phyloP scores from a whole-genome alignment of 495 filamentous ascomycete species.

The Staphylotrichum tortipilum region DNA sequence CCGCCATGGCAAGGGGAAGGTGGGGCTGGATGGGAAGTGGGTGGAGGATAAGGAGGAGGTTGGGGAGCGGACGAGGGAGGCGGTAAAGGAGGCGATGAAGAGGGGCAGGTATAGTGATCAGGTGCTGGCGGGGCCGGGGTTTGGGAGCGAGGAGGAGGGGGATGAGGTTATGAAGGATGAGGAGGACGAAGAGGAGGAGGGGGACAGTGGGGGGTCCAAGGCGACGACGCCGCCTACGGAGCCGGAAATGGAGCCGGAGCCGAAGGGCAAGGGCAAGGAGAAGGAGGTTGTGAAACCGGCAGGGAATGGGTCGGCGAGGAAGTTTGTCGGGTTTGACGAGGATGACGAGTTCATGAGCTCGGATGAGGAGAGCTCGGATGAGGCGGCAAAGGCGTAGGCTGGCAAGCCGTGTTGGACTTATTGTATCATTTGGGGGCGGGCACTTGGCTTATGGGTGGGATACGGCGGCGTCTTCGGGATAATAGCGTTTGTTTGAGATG shows the following conservation, averaged over 20 bases:
- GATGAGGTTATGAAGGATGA: conserved; percentile 31
- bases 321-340: conserved; percentile 80
- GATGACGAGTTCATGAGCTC: conserved; percentile 85
- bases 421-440: not conserved
- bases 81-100: conserved; percentile 69
- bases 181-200: conserved; percentile 26
- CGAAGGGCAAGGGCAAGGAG: conserved; percentile 6
- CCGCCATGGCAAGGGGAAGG: conserved; percentile 56
- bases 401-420: not conserved
- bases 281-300: too few species aligned
- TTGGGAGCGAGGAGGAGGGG: conserved; percentile 25
- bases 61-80: conserved; percentile 73
- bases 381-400: conserved; percentile 12
- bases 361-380: conserved; percentile 50
- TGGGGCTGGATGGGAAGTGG: conserved; percentile 76
- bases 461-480: not conserved
- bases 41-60: conserved; percentile 84
- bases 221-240: conserved; percentile 29
- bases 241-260: conserved; percentile 14
- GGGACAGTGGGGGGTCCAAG: conserved; percentile 26
- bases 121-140: conserved; percentile 7
- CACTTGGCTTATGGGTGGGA: not conserved
- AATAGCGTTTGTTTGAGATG: too few species aligned
- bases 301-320: conserved; percentile 32
- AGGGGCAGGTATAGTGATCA: conserved; percentile 51